These are phyloP conservation scores for Vitellaria paradoxa DNA, from an alignment of 179 eudicot species.

Conservation along the genomic window DNA sequence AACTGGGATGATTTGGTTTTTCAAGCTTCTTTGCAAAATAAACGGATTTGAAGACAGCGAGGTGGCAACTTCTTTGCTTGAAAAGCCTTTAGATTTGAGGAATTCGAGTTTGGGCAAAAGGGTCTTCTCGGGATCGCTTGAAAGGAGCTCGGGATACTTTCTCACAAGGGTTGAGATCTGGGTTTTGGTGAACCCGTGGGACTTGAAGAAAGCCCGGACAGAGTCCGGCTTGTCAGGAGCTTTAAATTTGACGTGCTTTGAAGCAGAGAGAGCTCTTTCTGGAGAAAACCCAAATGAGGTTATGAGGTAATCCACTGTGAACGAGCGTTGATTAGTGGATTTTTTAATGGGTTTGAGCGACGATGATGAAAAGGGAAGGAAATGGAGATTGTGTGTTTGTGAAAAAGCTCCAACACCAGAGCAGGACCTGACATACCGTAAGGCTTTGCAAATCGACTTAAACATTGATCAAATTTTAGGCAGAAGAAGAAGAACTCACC, in stretches of 20 bases:
- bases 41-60: background rate
- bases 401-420: no score
- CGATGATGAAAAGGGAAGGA: background rate
- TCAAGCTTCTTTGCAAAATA: slow-evolving; percentile 13
- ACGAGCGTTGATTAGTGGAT: slow-evolving; percentile 6
- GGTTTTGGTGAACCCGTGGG: slow-evolving; percentile 26
- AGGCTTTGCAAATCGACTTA: no score
- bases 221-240: slow-evolving; percentile 20
- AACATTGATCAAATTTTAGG: no score
- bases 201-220: slow-evolving; percentile 19
- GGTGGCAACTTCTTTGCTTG: slow-evolving; percentile 1
- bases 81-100: slow-evolving; percentile 22
- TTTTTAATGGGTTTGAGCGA: background rate
- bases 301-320: slow-evolving; percentile 26
- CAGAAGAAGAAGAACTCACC: no score
- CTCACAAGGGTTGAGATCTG: slow-evolving; percentile 18
- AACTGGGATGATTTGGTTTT: slow-evolving; percentile 18
- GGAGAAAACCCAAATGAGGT: slow-evolving; percentile 34
- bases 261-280: slow-evolving; percentile 24
- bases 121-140: slow-evolving; percentile 16
- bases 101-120: slow-evolving; percentile 39
- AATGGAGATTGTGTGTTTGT: background rate
- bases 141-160: slow-evolving; percentile 11
- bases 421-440: no score
- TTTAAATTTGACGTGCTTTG: slow-evolving; percentile 15